phyloP scores from a whole-genome alignment of 306 rosid genomes.

The Castanea sativa region DNA sequence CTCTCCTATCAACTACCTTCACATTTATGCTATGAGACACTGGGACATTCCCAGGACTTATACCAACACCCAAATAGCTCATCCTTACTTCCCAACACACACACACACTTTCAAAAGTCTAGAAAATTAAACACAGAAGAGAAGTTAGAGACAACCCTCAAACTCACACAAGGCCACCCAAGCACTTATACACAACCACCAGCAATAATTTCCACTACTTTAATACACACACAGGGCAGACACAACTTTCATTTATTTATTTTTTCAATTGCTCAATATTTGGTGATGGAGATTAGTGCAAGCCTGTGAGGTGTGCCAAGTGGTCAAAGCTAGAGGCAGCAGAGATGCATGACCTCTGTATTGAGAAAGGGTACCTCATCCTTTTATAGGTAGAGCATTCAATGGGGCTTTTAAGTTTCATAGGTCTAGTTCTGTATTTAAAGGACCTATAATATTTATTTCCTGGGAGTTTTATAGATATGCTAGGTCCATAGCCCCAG shows the following conservation, averaged over 20 bases:
- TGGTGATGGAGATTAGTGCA: slow-evolving; percentile 26
- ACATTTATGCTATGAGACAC: slow-evolving; percentile 49
- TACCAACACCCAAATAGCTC: slow-evolving; percentile 76
- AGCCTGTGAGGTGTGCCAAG: slow-evolving; percentile 35
- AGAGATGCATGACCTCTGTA: slow-evolving; percentile 19
- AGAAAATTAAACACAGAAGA: no score
- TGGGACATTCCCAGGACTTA: slow-evolving; percentile 79
- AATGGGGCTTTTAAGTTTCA: slow-evolving; percentile 28
- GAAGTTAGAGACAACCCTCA: background rate
- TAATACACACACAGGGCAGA: slow-evolving; percentile 10
- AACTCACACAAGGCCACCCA: background rate
- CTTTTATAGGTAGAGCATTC: slow-evolving; percentile 21
- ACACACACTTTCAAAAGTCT: slow-evolving; percentile 15
- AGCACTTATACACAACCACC: background rate
- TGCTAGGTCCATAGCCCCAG: no score
- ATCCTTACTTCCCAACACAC: slow-evolving; percentile 27
- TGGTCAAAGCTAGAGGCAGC: slow-evolving; percentile 44
- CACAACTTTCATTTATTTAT: background rate
- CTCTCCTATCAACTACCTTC: slow-evolving; percentile 51
- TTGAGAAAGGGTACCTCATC: slow-evolving; percentile 22
- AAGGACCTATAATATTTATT: background rate
- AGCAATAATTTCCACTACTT: slow-evolving; percentile 6
- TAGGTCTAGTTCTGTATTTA: slow-evolving; percentile 44
- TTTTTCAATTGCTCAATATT: slow-evolving; percentile 12
- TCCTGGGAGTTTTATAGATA: background rate